phyloP scores from a whole-genome alignment of 2,329 filamentous ascomycete genomes.

The Leptoxyphium fumago region DNA sequence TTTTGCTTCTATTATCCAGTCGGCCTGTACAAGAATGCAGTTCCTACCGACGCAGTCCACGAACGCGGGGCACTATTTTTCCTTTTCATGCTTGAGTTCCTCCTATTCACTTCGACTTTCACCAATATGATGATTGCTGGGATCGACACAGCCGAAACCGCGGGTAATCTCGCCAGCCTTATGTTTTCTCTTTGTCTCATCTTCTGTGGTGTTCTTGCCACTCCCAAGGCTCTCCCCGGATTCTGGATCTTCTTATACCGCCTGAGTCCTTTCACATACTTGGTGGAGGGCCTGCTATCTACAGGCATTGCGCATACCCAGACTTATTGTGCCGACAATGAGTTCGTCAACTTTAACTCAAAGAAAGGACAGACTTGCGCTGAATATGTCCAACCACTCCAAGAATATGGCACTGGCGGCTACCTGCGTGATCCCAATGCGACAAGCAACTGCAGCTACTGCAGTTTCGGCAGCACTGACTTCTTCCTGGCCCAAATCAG shows the following conservation, averaged over 20 bases:
- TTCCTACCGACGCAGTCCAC: constrained; percentile 42
- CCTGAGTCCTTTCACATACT: constrained; percentile 68
- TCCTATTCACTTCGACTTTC: constrained; percentile 71
- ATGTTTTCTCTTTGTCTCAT: constrained; percentile 58
- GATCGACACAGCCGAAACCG: constrained; percentile 59
- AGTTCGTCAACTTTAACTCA: constrained; percentile 54
- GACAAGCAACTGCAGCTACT: constrained; percentile 24
- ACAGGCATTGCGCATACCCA: constrained; percentile 52
- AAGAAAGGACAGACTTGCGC: constrained; percentile 30
- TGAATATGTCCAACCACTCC: constrained; percentile 24
- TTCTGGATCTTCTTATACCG: constrained; percentile 81
- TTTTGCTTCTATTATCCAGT: constrained; percentile 78
- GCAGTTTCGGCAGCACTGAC: constrained; percentile 28
- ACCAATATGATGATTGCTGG: constrained; percentile 63
- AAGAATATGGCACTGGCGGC: constrained; percentile 16
- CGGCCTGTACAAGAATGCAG: constrained; percentile 58
- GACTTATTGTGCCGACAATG: constrained; percentile 54
- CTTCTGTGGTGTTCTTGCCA: constrained; percentile 56
- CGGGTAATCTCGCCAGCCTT: constrained; percentile 61
- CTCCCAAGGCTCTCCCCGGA: constrained; percentile 45
- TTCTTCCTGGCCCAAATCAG: constrained; percentile 27
- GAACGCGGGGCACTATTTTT: constrained; percentile 69
- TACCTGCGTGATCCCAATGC: constrained; percentile 21
- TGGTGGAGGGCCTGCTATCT: constrained; percentile 57
- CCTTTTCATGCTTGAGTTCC: constrained; percentile 58